These are phyloP conservation scores for Puya raimondii DNA, from an alignment of 176 grass and related monocot species.

Conservation along the genomic window DNA sequence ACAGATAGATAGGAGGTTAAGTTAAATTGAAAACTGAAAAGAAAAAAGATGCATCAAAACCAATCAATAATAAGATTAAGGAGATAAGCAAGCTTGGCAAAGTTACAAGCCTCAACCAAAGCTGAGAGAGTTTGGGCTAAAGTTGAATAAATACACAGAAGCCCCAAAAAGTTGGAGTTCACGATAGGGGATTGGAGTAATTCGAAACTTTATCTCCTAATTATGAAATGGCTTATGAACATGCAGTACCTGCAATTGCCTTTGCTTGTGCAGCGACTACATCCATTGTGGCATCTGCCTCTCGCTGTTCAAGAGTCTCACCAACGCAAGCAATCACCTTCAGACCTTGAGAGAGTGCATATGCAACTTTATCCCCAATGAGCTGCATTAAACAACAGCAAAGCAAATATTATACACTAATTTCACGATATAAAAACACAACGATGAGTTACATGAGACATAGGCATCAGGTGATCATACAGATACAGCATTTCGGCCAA, in stretches of 20 bases:
- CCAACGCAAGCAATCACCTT: conserved; percentile 98
- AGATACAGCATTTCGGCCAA: neutral
- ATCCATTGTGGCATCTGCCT: conserved; percentile 72
- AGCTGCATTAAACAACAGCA: conserved; percentile 38
- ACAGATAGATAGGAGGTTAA: too few relatives aligned
- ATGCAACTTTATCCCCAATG: conserved; percentile 92
- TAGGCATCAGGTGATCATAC: neutral
- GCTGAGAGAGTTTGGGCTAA: neutral
- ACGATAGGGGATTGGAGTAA: neutral
- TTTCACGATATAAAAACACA: neutral
- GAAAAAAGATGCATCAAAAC: neutral
- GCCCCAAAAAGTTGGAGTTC: neutral
- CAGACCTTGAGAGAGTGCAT: conserved; percentile 76
- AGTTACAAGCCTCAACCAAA: neutral
- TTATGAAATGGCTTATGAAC: too few relatives aligned
- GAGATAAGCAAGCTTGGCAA: neutral
- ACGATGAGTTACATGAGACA: neutral
- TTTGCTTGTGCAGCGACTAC: conserved; percentile 94
- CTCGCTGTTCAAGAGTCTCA: conserved; percentile 91
- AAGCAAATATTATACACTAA: neutral
- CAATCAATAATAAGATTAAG: neutral
- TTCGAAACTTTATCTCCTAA: neutral
- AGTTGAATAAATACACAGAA: neutral
- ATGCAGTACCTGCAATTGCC: conserved; percentile 66
- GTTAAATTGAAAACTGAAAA: neutral